Evolutionary conservation across 208 protist genomes (phyloP).

Genomic region (Leishmania guyanensis): DNA sequence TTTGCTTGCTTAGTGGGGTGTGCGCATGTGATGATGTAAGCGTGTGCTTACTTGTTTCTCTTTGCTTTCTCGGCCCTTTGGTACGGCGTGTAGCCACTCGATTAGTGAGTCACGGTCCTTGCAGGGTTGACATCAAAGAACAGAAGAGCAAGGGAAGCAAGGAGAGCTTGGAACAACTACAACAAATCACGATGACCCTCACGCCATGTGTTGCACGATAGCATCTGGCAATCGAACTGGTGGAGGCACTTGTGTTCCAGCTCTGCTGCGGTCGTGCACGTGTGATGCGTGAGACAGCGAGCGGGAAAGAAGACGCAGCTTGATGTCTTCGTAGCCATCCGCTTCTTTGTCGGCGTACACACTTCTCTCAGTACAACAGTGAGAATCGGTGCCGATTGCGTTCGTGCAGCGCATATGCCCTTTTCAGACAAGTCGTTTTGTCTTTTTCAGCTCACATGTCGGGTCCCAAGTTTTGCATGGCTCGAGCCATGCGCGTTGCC

Average conservation of each 20-base stretch:
- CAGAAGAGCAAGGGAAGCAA: conserved; percentile 17
- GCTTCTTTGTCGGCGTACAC: too few species aligned
- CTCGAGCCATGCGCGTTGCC: neutral
- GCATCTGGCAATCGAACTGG: neutral
- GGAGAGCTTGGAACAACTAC: neutral
- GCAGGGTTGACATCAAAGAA: neutral
- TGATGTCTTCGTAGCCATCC: neutral
- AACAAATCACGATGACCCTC: neutral
- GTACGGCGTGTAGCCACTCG: neutral
- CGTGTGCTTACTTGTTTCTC: neutral
- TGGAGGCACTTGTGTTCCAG: neutral
- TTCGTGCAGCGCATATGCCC: neutral
- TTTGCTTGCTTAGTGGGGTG: neutral
- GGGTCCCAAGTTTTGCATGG: neutral
- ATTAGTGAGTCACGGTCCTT: neutral
- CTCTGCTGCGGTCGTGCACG: neutral
- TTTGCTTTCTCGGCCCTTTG: neutral
- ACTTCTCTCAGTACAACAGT: neutral
- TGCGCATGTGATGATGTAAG: neutral
- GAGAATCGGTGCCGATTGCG: neutral
- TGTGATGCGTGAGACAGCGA: neutral
- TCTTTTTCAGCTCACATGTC: neutral
- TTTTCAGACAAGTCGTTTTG: neutral
- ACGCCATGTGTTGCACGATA: too few species aligned
- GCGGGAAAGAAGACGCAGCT: neutral